These are phyloP conservation scores for Apiotrichum domesticum DNA, from an alignment of 1,284 basidiomycete species.

Conservation along the genomic window DNA sequence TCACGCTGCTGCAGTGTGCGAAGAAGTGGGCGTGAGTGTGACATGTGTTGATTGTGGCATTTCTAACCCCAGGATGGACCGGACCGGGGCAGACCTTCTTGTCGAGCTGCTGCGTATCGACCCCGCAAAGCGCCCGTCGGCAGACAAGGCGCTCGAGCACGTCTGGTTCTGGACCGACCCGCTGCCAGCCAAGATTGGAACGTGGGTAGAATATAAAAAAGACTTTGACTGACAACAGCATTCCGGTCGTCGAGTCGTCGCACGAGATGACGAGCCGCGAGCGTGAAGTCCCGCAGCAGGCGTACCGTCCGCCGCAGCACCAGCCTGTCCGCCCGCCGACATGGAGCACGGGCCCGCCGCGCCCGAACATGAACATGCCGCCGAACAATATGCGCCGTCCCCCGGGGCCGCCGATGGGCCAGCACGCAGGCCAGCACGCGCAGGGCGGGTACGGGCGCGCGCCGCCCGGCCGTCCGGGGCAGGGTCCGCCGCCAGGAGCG, in stretches of 20 bases:
- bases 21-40: constrained; percentile 32
- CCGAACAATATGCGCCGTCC: background rate
- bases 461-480: background rate
- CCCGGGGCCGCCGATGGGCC: no score
- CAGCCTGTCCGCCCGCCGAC: background rate
- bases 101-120: constrained; percentile 51
- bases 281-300: background rate
- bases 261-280: constrained; percentile 40
- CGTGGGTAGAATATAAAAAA: constrained; percentile 53
- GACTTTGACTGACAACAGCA: background rate
- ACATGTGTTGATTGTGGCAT: background rate
- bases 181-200: constrained; percentile 69
- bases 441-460: background rate
- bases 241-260: constrained; percentile 28
- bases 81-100: constrained; percentile 44
- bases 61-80: constrained; percentile 31
- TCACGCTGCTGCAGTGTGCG: constrained; percentile 21
- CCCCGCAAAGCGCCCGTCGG: constrained; percentile 52
- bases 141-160: constrained; percentile 50
- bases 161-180: constrained; percentile 69
- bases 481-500: background rate
- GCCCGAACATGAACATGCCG: background rate
- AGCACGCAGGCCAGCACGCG: no score
- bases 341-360: constrained; percentile 1
- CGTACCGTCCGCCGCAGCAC: background rate